Base-by-base conservation (phyloP, 2,329 filamentous ascomycete species). In the Whalleya microplaca region DNA sequence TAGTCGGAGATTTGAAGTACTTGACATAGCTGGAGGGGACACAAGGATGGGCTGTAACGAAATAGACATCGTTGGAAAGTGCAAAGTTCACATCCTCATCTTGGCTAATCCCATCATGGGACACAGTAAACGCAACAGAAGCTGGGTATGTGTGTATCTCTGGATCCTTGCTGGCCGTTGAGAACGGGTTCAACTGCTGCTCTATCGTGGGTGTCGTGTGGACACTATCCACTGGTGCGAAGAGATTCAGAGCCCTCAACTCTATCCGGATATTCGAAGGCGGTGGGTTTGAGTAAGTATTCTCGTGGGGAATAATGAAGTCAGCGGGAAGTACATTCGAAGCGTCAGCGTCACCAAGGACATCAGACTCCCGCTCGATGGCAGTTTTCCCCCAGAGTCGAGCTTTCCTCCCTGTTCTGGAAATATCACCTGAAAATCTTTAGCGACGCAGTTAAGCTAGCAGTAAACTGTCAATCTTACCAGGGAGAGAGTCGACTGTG, bases 21-120 rank as follows among this genome's bases (percentile, higher is more conserved):
- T 79, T 81, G 2, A 85, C 81, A 53, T 81, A 78, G 48, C 78
- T 77, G 1, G 84, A 84, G 1, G 83, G 80, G 4, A 83, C 79
- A 64, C 86, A 89, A 0, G 86, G 86, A 62, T 88, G 84, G 0
- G 85, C 85, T 0, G 86, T 88, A 18, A 88, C 83, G 67, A 89
- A 89, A 63, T 81, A 82, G 20, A 88, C 78, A 55, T 89, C 85
- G 61, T 85, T 82, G 5, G 73, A 71, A 9, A 89, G 70, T 1
- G 77, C 66, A 49, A 80, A 77, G 1, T 75, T 75, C 50, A 78
- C 64, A 53, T 79, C 66, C 21, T 70, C 64, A 43, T 70, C 73
- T 44, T 77, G 73, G 1, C 75, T 73, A 2, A 71, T 66, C 2
- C 75, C 72, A 27, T 78, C 77, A 37, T 76, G 70, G 12, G 72